Conservation (phyloP, 306 rosid species). For the Potentilla sterilis region DNA sequence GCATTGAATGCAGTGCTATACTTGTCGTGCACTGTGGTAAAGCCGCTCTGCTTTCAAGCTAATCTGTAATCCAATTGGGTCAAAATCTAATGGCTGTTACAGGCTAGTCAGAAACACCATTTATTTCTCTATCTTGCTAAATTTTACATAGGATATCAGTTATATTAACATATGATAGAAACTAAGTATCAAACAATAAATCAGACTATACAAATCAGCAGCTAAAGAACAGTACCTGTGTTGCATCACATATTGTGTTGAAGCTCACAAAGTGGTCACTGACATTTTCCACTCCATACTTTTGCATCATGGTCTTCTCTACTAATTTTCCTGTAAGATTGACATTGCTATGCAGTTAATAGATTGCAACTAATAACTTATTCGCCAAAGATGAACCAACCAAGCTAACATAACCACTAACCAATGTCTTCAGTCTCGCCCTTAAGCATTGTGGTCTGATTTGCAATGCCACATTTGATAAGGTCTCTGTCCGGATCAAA, state of each 20-base stretch:
- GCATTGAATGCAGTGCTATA: neutral
- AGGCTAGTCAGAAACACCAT: neutral
- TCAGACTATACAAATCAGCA: neutral
- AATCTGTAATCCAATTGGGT: neutral
- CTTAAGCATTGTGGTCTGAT: conserved; percentile 99
- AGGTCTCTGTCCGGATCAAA: conserved; percentile 85
- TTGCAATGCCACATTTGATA: conserved; percentile 73
- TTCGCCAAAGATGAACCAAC: conserved; percentile 7
- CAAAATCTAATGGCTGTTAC: neutral
- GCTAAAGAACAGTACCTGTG: conserved; percentile 57
- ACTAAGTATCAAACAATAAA: neutral
- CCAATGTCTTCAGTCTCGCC: conserved; percentile 99
- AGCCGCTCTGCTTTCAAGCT: neutral
- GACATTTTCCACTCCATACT: conserved; percentile 73
- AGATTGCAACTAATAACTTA: conserved; percentile 6
- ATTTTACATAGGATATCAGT: neutral
- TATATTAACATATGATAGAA: neutral
- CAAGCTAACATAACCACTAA: conserved; percentile 31
- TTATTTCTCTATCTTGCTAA: neutral
- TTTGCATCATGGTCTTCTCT: conserved; percentile 86
- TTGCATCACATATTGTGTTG: conserved; percentile 97
- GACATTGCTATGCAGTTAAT: conserved; percentile 9
- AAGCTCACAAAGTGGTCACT: conserved; percentile 85
- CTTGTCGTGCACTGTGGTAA: conserved; percentile 3
- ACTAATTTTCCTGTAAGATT: conserved; percentile 66